Evolutionary conservation across 495 filamentous ascomycete genomes (phyloP).

Genomic region (Delitschia confertaspora): DNA sequence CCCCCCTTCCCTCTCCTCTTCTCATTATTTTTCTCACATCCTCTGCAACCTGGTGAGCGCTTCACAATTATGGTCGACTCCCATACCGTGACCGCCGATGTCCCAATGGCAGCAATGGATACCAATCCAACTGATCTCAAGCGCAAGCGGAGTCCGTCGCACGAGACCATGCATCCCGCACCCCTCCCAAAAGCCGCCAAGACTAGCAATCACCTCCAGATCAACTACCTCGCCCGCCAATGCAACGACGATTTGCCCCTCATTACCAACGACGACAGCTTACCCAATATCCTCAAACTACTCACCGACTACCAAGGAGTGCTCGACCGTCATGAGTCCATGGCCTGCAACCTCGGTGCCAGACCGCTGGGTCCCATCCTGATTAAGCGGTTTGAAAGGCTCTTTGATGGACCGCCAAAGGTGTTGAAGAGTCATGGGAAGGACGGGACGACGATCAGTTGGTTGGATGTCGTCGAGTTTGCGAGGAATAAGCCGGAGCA

Average conservation of each 20-base stretch:
- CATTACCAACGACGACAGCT: conserved; percentile 49
- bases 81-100: conserved; percentile 2
- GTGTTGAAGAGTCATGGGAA: conserved; percentile 58
- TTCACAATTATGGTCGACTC: background rate
- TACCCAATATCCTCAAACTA: conserved; percentile 54
- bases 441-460: conserved; percentile 55
- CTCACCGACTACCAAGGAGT: conserved; percentile 76
- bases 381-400: conserved; percentile 73
- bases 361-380: conserved; percentile 73
- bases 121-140: conserved; percentile 35
- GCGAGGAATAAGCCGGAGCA: conserved; percentile 70
- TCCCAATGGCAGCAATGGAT: background rate
- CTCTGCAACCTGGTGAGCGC: background rate
- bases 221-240: conserved; percentile 72
- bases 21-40: conserved; percentile 19
- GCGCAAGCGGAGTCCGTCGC: conserved; percentile 52
- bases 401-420: conserved; percentile 72
- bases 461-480: conserved; percentile 81
- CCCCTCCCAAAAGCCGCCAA: conserved; percentile 47
- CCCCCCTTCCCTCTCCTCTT: conserved; percentile 20
- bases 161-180: conserved; percentile 34
- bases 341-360: conserved; percentile 76
- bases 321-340: conserved; percentile 72
- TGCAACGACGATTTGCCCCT: conserved; percentile 53
- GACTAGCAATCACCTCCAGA: conserved; percentile 52